Evolutionary conservation across 139 green algal genomes (phyloP).

Genomic region (Yamagishiella unicocca): DNA sequence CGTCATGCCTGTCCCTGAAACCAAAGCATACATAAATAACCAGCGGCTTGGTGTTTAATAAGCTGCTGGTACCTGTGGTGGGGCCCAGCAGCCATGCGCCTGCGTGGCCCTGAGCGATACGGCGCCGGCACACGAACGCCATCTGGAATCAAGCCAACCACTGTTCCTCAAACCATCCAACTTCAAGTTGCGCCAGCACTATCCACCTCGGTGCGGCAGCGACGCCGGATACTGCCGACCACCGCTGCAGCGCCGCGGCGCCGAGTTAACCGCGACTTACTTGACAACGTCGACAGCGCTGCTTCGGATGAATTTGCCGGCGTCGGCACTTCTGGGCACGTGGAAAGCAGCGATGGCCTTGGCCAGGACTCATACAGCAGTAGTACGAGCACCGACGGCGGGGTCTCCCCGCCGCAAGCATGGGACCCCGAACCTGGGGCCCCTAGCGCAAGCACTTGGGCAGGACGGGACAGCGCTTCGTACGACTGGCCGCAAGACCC

Average conservation of each 20-base stretch:
- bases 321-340: no score
- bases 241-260: constrained; percentile 1
- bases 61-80: no score
- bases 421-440: no score
- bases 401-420: no score
- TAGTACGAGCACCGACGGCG: no score
- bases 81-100: not conserved
- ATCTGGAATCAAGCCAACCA: not conserved
- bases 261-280: not conserved
- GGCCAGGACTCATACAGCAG: no score
- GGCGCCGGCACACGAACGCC: not conserved
- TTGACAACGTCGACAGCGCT: constrained; percentile 28
- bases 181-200: not conserved
- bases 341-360: no score
- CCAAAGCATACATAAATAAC: no score
- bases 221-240: not conserved
- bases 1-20: no score
- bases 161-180: not conserved
- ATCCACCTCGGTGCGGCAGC: not conserved
- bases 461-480: no score
- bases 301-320: not conserved
- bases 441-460: no score
- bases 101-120: not conserved
- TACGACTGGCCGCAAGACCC: not conserved
- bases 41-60: no score